These are phyloP conservation scores for Aquanectria penicillioides DNA, from an alignment of 2,329 filamentous ascomycete species.

Conservation along the genomic window DNA sequence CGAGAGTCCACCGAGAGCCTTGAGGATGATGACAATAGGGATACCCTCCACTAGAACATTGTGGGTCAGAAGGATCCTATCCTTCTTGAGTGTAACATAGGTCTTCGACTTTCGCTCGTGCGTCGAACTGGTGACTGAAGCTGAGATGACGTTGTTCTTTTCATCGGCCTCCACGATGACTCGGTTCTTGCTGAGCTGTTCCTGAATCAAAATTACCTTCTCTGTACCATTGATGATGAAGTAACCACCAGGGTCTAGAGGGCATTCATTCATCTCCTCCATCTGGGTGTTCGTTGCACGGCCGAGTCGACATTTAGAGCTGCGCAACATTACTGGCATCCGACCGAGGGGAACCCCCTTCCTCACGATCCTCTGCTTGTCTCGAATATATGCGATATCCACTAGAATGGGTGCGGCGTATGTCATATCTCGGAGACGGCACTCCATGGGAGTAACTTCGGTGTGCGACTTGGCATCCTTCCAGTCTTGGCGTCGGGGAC, in stretches of 20 bases:
- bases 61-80: slow-evolving; percentile 87
- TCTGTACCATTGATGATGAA: slow-evolving; percentile 98
- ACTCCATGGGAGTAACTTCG: slow-evolving; percentile 94
- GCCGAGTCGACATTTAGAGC: slow-evolving; percentile 88
- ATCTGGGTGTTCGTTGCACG: slow-evolving; percentile 88
- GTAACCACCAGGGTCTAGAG: slow-evolving; percentile 94
- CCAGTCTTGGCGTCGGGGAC: slow-evolving; percentile 81
- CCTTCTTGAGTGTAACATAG: slow-evolving; percentile 94
- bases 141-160: slow-evolving; percentile 93
- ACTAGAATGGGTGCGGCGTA: slow-evolving; percentile 95
- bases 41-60: slow-evolving; percentile 93
- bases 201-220: slow-evolving; percentile 98
- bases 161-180: slow-evolving; percentile 94
- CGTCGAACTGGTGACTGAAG: slow-evolving; percentile 96
- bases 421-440: slow-evolving; percentile 95
- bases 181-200: slow-evolving; percentile 98
- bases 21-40: slow-evolving; percentile 93
- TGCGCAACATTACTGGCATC: slow-evolving; percentile 96
- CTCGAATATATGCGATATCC: slow-evolving; percentile 89
- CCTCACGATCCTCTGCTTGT: slow-evolving; percentile 78
- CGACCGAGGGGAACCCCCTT: slow-evolving; percentile 85
- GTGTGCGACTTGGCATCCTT: slow-evolving; percentile 75
- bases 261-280: slow-evolving; percentile 93
- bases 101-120: slow-evolving; percentile 98
- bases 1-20: slow-evolving; percentile 91